Percentiles rank a stretch among this genome's conserved stretches.
Evolutionary conservation across 2,329 filamentous ascomycete species (phyloP).

Genomic region (Ceratocystis cacaofunesta): DNA sequence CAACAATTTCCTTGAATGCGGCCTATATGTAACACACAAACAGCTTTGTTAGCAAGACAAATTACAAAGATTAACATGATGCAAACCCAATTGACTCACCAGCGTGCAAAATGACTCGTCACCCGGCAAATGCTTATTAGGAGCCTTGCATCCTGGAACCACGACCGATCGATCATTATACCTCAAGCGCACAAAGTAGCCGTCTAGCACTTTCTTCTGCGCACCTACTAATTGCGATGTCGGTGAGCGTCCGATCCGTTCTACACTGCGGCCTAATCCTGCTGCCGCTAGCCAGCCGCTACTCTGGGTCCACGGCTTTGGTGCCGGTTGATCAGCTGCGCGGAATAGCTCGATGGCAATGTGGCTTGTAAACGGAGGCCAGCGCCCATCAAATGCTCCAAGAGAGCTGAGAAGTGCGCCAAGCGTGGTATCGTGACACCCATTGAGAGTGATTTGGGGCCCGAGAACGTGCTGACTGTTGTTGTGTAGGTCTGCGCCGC

Average conservation of each 20-base stretch:
- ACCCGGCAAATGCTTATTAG: conserved; percentile 70
- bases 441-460: conserved; percentile 57
- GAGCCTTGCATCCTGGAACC: conserved; percentile 63
- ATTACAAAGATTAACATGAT: neutral
- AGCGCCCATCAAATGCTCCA: conserved; percentile 60
- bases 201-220: conserved; percentile 48
- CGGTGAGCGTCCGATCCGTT: conserved; percentile 7
- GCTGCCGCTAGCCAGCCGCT: neutral
- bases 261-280: neutral
- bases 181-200: conserved; percentile 75
- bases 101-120: conserved; percentile 86
- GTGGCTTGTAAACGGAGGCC: conserved; percentile 90
- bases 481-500: neutral
- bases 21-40: conserved; percentile 32
- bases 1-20: conserved; percentile 84
- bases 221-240: conserved; percentile 38
- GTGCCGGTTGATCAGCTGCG: neutral
- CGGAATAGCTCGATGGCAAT: conserved; percentile 83
- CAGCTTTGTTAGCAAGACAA: neutral
- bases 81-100: conserved; percentile 31
- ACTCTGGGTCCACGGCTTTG: neutral
- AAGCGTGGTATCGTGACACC: conserved; percentile 88
- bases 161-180: conserved; percentile 79
- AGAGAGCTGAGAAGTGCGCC: conserved; percentile 63
- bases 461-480: neutral